A percentile compares a stretch with the other conserved stretches of the same genome.
Conservation (phyloP, 1,139 yeast genomes). For the Nakaseomyces delphensis region DNA sequence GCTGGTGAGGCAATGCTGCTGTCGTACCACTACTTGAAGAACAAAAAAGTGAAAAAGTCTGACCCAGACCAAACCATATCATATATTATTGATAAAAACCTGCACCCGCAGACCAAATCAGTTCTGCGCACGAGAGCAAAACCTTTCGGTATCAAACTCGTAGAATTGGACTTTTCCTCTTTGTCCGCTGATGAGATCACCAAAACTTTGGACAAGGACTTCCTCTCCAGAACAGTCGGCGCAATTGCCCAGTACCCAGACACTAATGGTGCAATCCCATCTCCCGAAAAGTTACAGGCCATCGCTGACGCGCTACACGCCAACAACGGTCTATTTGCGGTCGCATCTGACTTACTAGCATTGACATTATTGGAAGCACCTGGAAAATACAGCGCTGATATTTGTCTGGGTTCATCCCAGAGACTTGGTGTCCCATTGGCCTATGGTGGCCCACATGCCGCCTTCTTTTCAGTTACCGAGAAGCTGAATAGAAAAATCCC, state of each 20-base stretch:
- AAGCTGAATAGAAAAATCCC: conserved; percentile 87
- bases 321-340: conserved; percentile 66
- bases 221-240: conserved; percentile 44
- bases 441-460: conserved; percentile 98
- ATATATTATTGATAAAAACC: conserved; percentile 64
- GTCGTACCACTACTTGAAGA: conserved; percentile 59
- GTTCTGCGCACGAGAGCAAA: conserved; percentile 74
- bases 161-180: conserved; percentile 45
- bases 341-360: conserved; percentile 86
- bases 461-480: conserved; percentile 79
- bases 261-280: conserved; percentile 65
- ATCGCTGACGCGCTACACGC: conserved; percentile 61
- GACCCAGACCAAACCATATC: neutral
- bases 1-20: conserved; percentile 96
- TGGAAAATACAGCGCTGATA: conserved; percentile 78
- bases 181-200: conserved; percentile 14
- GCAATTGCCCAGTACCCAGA: conserved; percentile 85
- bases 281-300: conserved; percentile 39
- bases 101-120: conserved; percentile 79
- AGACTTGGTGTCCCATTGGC: conserved; percentile 97
- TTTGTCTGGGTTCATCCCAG: conserved; percentile 87
- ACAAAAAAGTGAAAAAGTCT: conserved; percentile 45
- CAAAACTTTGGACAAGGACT: conserved; percentile 10
- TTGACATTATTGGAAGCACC: conserved; percentile 82
- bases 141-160: conserved; percentile 61